Base-by-base conservation (phyloP, 495 filamentous ascomycete genomes). In the Talaromyces proteolyticus region DNA sequence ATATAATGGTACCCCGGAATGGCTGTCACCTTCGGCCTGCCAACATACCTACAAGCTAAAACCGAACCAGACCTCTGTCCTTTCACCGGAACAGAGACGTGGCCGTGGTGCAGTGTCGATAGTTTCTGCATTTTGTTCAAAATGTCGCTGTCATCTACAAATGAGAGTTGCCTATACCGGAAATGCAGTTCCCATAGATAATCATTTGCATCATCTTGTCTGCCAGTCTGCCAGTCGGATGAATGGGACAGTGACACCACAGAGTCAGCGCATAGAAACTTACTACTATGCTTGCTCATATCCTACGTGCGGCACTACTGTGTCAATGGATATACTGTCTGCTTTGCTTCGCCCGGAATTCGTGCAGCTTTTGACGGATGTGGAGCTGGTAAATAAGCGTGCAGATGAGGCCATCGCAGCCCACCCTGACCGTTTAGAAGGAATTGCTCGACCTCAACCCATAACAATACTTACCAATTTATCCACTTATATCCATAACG, bases 251-350 rank as follows among this genome's bases (percentile, higher is more conserved):
- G 19, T 47, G 2, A 69, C 64, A 16, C 16, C 52, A 14, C 65
- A 63, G 19, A 68, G 67, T 14, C 70, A 72, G 54, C 46, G 53
- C 12, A 62, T 56, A 1, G 72, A 75, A 54, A 62, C 64, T 14
- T 74, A 68, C 43, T 51, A 60, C 24, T 91, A 83, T 58, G 65
- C 68, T 51, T 94, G 89, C 63, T 82, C 82, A 0, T 66, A 75
- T 16, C 53, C 66, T 14, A 59, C 65, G 20, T 90, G 86, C 53
- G 59, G 74, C 1, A 74, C 76, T 18, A 66, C 65, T 41, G 63
- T 86, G n/a, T 66, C 66, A 2, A 68, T 91, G 41, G 69, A 73
- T 14, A 64, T 84, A 11, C 63, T 73, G 40, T 72, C 73, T 5
- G 80, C 80, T 1, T 68, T 82, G 0, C 57, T 90, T 21, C 60